Evolutionary conservation across 441 rosid species (phyloP).

Genomic region (Rhodomyrtus psidioides): DNA sequence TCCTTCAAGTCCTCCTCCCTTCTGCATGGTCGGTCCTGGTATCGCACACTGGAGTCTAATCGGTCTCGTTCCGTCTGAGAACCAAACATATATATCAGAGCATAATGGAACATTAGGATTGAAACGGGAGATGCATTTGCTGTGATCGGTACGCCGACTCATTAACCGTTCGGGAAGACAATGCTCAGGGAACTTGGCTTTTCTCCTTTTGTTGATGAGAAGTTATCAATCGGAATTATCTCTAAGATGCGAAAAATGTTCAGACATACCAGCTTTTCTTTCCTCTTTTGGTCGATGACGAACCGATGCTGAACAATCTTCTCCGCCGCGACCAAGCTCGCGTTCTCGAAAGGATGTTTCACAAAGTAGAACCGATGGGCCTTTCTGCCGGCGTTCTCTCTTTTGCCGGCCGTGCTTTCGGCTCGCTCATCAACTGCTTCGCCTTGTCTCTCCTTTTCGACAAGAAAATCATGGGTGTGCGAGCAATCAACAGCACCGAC

Average conservation of each 20-base stretch:
- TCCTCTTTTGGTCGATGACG: neutral
- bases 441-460: neutral
- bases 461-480: neutral
- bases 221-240: neutral
- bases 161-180: neutral
- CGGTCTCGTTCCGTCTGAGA: neutral
- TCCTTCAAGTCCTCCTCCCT: neutral
- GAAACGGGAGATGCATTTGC: neutral
- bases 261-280: neutral
- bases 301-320: neutral
- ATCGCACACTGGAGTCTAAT: neutral
- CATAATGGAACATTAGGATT: too few relatives aligned
- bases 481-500: neutral
- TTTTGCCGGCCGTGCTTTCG: accelerated
- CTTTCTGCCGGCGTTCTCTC: neutral
- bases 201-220: neutral
- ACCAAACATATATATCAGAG: neutral
- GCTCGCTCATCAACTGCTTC: neutral
- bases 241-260: neutral
- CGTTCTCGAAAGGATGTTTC: neutral
- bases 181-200: neutral
- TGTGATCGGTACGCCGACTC: neutral
- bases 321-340: neutral
- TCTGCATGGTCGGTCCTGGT: neutral
- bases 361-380: neutral